Evolutionary conservation across 805 yeast species (phyloP), one percentile per base, ranked within the genome.

Genomic region (Candida suzukii): DNA sequence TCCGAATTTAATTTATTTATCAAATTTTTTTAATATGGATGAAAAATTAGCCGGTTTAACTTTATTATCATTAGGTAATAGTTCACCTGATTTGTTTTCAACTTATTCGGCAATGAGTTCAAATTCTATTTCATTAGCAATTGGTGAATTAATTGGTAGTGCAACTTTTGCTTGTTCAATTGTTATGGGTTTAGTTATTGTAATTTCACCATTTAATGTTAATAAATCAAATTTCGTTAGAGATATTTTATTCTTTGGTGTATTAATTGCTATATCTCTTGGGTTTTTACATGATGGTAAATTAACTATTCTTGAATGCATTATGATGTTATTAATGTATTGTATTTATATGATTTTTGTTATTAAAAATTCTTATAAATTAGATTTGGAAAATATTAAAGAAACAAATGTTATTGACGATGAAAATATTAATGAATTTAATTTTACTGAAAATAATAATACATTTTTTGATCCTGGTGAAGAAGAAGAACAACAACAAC

Each of bases 1-100:
- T 33, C 95, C 96, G 1, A 88, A 86, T 47, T 60, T 90, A 24
- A 73, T 80, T 36, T 68, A 77, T 17, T 70, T 90, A 14, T 80
- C 96, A 0, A 66, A 67, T 13, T 57, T 72, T 14, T 60, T 88
- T 10, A 71, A 76, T 9, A 61, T 91, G 39, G 76, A 90, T 16
- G 93, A 87, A 45, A 78, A 84, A 43, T 63, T 90, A 17, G 80
- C 93, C 12, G 98, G 98, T 0, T 71, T 91, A 48, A 90, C 97
- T 0, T 64, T 91, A 19, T 65, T 93, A 40, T 95, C 98, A 0
- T 70, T 91, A 45, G 98, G 97, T 0, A 91, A 91, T 61, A 95
- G 96, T 3, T 73, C 95, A 0, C 96, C 97, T 0, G 99, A 91
- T 58, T 78, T 91, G 3, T 73, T 88, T 29, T 76, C 91, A 37